Percentiles rank a stretch among this genome's conserved stretches.
phyloP scores from a whole-genome alignment of 2,329 filamentous ascomycete species.

The Emergomyces pasteurianus region DNA sequence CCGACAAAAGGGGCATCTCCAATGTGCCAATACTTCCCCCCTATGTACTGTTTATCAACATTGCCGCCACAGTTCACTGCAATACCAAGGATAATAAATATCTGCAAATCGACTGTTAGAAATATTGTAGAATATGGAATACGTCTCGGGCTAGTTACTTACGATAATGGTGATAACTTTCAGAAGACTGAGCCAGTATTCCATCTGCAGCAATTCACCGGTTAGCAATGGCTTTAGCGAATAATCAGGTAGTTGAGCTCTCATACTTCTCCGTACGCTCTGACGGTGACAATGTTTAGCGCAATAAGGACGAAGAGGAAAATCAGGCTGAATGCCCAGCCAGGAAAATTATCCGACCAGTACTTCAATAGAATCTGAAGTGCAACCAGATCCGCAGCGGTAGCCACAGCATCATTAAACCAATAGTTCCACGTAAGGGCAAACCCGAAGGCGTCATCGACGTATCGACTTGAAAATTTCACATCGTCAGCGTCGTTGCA shows the following conservation, averaged over 20 bases:
- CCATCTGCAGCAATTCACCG: slow-evolving; percentile 16
- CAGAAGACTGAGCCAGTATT: slow-evolving; percentile 31
- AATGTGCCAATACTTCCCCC: slow-evolving; percentile 46
- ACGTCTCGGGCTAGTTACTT: slow-evolving; percentile 10
- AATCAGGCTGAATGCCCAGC: slow-evolving; percentile 51
- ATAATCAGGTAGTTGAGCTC: background rate
- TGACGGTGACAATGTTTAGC: slow-evolving; percentile 42
- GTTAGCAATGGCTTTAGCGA: slow-evolving; percentile 1
- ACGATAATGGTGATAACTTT: slow-evolving; percentile 33
- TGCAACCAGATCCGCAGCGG: slow-evolving; percentile 49
- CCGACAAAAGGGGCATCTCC: slow-evolving; percentile 52
- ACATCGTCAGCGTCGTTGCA: background rate
- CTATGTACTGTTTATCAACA: slow-evolving; percentile 42
- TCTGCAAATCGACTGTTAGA: slow-evolving; percentile 18
- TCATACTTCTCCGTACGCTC: slow-evolving; percentile 42
- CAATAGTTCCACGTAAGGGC: slow-evolving; percentile 40
- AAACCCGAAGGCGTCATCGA: slow-evolving; percentile 34
- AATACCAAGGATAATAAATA: slow-evolving; percentile 54
- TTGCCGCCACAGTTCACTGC: slow-evolving; percentile 49
- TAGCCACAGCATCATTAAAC: slow-evolving; percentile 54
- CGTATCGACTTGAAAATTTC: slow-evolving; percentile 23
- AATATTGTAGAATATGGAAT: slow-evolving; percentile 11
- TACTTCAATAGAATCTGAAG: slow-evolving; percentile 48
- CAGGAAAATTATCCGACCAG: slow-evolving; percentile 51
- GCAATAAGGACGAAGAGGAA: slow-evolving; percentile 46